Percentiles rank a stretch among this genome's conserved stretches.
phyloP scores from a whole-genome alignment of 2,329 filamentous ascomycete genomes.

The Amauroascus verrucosus region DNA sequence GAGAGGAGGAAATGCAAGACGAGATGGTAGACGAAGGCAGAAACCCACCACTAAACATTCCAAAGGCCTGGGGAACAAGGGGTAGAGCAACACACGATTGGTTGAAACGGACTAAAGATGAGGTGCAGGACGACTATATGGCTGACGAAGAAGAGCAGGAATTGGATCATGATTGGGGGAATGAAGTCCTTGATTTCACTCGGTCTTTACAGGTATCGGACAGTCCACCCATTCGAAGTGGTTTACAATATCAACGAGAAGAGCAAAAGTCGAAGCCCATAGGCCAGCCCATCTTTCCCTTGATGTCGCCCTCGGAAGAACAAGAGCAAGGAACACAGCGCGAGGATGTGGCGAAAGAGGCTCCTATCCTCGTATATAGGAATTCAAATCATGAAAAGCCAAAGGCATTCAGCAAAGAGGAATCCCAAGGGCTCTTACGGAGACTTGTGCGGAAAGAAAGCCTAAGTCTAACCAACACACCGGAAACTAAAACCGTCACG shows the following conservation, averaged over 20 bases:
- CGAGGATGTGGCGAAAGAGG: background rate
- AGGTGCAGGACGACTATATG: constrained; percentile 18
- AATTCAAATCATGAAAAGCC: background rate
- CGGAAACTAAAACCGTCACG: constrained; percentile 26
- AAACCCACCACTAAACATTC: constrained; percentile 30
- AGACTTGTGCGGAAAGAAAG: constrained; percentile 33
- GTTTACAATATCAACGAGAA: constrained; percentile 20
- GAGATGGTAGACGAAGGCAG: constrained; percentile 21
- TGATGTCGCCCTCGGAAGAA: background rate
- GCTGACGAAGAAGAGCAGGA: constrained; percentile 1
- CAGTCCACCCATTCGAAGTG: constrained; percentile 23
- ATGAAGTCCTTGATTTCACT: constrained; percentile 22
- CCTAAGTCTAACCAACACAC: constrained; percentile 27
- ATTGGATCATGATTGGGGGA: constrained; percentile 17
- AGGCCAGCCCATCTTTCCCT: background rate
- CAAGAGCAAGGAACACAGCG: background rate
- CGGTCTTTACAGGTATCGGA: constrained; percentile 25
- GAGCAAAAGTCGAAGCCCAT: constrained; percentile 4
- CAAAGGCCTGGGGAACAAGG: constrained; percentile 30
- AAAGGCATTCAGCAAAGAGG: constrained; percentile 12
- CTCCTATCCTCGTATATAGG: background rate
- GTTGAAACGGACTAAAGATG: constrained; percentile 25
- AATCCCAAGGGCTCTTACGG: constrained; percentile 36
- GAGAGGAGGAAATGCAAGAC: constrained; percentile 16
- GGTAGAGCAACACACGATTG: constrained; percentile 27